Evolutionary conservation across 768 basidiomycete genomes (phyloP).

Genomic region (Phlebiopsis gigantea): DNA sequence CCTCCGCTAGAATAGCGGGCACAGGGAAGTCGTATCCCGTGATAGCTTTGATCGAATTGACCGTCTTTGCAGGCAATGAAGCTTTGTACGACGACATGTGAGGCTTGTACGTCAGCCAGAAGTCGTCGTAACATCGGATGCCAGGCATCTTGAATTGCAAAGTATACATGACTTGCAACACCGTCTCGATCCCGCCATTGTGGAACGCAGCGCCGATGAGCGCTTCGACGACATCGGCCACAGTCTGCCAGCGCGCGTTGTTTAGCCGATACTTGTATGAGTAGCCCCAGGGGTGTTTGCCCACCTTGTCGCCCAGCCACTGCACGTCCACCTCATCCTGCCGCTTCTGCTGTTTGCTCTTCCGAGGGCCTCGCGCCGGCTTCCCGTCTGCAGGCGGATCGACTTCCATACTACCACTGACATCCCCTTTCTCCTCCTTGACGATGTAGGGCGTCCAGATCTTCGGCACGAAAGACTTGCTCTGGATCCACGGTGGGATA

Average conservation of each 20-base stretch:
- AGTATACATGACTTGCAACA: conserved; percentile 57
- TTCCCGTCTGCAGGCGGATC: not conserved
- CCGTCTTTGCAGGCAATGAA: conserved; percentile 20
- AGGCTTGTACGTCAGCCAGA: conserved; percentile 36
- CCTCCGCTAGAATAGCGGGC: conserved; percentile 63
- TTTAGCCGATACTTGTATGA: conserved; percentile 1
- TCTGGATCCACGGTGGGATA: conserved; percentile 70
- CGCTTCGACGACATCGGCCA: conserved; percentile 83
- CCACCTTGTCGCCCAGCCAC: conserved; percentile 76
- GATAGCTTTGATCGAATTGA: conserved; percentile 55
- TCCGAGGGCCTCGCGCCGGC: conserved; percentile 11
- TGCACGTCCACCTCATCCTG: conserved; percentile 39
- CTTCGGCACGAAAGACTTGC: conserved; percentile 63
- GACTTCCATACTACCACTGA: not conserved
- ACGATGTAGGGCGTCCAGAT: conserved; percentile 49
- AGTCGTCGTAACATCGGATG: conserved; percentile 70
- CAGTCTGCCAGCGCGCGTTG: conserved; percentile 38
- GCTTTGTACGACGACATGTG: conserved; percentile 13
- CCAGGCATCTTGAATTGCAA: conserved; percentile 61
- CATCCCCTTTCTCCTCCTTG: conserved; percentile 8
- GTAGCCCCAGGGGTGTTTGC: conserved; percentile 5
- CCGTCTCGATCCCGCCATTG: conserved; percentile 63
- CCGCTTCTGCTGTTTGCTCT: conserved; percentile 35
- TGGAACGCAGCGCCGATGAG: conserved; percentile 80
- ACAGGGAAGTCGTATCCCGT: conserved; percentile 58